These are phyloP conservation scores for Piromyces finnis DNA, from an alignment of 192 early-diverging fungal genomes.

Conservation along the genomic window DNA sequence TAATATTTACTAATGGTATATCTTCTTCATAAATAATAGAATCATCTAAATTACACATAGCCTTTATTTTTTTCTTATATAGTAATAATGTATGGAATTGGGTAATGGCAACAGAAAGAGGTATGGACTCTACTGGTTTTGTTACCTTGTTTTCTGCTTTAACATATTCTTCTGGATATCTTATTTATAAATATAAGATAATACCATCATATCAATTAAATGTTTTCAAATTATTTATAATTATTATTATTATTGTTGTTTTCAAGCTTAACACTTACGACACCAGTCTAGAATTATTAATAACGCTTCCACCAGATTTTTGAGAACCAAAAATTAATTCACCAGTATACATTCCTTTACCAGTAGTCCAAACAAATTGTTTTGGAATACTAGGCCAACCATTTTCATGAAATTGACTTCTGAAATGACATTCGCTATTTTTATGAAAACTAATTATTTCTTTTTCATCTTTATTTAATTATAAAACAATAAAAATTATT, in stretches of 20 bases:
- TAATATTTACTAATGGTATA: constrained; percentile 38
- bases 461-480: too few relatives aligned
- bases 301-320: constrained; percentile 55
- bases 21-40: constrained; percentile 68
- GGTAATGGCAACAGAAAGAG: constrained; percentile 61
- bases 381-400: constrained; percentile 47
- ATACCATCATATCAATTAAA: too few relatives aligned
- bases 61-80: constrained; percentile 56
- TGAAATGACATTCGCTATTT: constrained; percentile 46
- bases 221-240: too few relatives aligned
- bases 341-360: constrained; percentile 74
- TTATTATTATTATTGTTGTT: too few relatives aligned
- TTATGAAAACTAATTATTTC: constrained; percentile 34
- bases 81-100: constrained; percentile 79
- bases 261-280: constrained; percentile 43
- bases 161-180: not conserved
- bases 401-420: constrained; percentile 37
- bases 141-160: constrained; percentile 14
- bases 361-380: constrained; percentile 82
- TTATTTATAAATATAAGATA: too few relatives aligned
- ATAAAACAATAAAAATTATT: too few relatives aligned
- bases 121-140: constrained; percentile 17
- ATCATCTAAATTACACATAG: constrained; percentile 61
- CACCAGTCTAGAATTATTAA: constrained; percentile 61
- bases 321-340: constrained; percentile 58